Percentiles rank a stretch among this genome's conserved stretches.
Conservation (phyloP, 331 rosid species). For the Phaseolus coccineus region DNA sequence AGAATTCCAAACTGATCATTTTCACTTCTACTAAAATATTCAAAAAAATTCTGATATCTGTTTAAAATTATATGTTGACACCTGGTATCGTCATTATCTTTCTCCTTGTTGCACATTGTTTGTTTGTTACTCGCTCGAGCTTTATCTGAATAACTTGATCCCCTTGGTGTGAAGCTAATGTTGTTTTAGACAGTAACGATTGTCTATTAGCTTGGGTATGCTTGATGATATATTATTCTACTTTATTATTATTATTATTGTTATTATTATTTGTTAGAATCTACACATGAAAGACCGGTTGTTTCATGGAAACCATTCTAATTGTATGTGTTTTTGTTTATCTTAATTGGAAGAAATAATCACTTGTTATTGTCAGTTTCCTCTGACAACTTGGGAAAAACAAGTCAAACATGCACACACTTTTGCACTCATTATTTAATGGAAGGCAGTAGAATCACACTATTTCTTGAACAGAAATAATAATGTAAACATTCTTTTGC, state of each 20-base stretch:
- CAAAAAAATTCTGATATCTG: no score
- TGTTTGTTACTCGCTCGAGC: no score
- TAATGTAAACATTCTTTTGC: slow-evolving; percentile 15
- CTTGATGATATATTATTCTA: background rate
- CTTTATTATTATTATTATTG: background rate
- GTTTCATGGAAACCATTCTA: background rate
- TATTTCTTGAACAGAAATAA: slow-evolving; percentile 6
- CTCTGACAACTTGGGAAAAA: no score
- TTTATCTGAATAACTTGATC: no score
- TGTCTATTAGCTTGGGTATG: background rate
- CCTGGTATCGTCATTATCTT: no score
- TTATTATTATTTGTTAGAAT: background rate
- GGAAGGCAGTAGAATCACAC: background rate
- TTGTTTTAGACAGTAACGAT: background rate
- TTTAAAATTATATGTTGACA: no score
- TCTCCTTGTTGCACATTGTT: no score
- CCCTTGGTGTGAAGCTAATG: no score
- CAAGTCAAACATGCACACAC: background rate
- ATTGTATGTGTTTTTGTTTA: background rate
- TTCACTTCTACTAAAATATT: no score
- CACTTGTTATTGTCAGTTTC: background rate
- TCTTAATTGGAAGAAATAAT: background rate
- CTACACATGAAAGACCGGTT: background rate
- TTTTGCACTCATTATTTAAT: background rate
- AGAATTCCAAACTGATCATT: no score